Evolutionary conservation across 1,284 basidiomycete species (phyloP).

Genomic region (Fereydounia khargensis): DNA sequence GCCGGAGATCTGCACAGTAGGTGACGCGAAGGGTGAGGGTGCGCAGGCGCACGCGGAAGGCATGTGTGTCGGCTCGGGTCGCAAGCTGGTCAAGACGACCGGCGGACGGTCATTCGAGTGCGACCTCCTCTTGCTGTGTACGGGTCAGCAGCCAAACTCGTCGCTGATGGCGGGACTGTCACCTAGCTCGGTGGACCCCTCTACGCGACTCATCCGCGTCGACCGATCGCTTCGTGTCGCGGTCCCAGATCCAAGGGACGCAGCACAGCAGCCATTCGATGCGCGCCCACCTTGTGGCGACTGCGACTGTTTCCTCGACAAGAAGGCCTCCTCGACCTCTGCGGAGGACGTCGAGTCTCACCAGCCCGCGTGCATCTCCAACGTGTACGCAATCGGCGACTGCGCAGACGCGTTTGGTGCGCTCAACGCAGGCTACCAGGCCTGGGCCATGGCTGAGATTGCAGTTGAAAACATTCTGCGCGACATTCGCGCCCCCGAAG

Average conservation of each 20-base stretch:
- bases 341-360: constrained; percentile 11
- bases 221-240: constrained; percentile 49
- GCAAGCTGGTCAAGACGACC: constrained; percentile 52
- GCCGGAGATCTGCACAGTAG: constrained; percentile 17
- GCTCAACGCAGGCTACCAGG: constrained; percentile 55
- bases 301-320: constrained; percentile 56
- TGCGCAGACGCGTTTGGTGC: constrained; percentile 55
- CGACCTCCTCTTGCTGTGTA: constrained; percentile 53
- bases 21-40: constrained; percentile 40
- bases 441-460: constrained; percentile 55
- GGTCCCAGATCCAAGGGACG: constrained; percentile 37
- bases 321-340: too few species aligned
- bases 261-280: constrained; percentile 42
- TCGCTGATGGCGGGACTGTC: constrained; percentile 47
- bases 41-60: constrained; percentile 29
- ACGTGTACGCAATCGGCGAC: constrained; percentile 56
- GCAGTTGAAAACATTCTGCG: constrained; percentile 52
- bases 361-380: constrained; percentile 18
- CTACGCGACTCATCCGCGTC: constrained; percentile 44
- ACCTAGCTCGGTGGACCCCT: constrained; percentile 45
- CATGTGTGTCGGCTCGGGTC: constrained; percentile 34
- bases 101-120: constrained; percentile 47
- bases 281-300: constrained; percentile 49
- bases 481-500: constrained; percentile 23
- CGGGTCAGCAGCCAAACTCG: constrained; percentile 55